A percentile compares a stretch with the other conserved stretches of the same genome.
Conservation (phyloP, 108 stramenopile genomes). For the Cyclotella kingstonii region DNA sequence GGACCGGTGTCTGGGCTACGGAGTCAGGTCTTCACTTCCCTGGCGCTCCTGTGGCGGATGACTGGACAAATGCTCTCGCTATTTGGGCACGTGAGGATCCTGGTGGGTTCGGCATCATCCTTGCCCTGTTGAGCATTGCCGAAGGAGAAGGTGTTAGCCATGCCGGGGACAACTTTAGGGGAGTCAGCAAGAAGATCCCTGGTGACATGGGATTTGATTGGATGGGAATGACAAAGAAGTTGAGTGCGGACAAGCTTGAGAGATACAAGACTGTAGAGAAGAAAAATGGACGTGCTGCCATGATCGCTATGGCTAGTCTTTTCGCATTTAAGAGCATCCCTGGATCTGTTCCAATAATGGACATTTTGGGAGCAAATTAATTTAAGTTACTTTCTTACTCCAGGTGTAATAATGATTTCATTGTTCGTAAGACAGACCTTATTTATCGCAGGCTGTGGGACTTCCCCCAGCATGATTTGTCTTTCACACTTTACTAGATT, state of each 20-base stretch:
- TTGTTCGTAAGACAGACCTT: neutral
- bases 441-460: neutral
- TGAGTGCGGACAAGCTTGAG: conserved; percentile 53
- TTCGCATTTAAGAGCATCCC: conserved; percentile 82
- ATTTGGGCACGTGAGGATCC: conserved; percentile 80
- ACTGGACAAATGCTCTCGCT: conserved; percentile 85
- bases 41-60: conserved; percentile 73
- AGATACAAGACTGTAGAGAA: conserved; percentile 84
- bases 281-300: conserved; percentile 87
- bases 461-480: too few relatives aligned
- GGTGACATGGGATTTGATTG: conserved; percentile 84
- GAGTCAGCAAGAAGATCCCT: conserved; percentile 81
- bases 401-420: neutral
- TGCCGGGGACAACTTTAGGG: conserved; percentile 89
- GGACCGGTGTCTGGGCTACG: conserved; percentile 90
- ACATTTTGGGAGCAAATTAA: conserved; percentile 76
- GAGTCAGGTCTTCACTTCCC: conserved; percentile 87
- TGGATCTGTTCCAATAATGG: conserved; percentile 90
- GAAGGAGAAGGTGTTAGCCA: conserved; percentile 88
- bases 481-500: too few relatives aligned
- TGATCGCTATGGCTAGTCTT: conserved; percentile 91
- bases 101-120: conserved; percentile 67
- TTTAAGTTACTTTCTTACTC: neutral
- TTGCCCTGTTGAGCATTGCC: conserved; percentile 71
- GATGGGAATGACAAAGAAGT: conserved; percentile 70